A percentile compares a stretch with the other conserved stretches of the same genome.
Evolutionary conservation across 2,329 filamentous ascomycete genomes (phyloP).

Genomic region (Calonectria pauciramosa): DNA sequence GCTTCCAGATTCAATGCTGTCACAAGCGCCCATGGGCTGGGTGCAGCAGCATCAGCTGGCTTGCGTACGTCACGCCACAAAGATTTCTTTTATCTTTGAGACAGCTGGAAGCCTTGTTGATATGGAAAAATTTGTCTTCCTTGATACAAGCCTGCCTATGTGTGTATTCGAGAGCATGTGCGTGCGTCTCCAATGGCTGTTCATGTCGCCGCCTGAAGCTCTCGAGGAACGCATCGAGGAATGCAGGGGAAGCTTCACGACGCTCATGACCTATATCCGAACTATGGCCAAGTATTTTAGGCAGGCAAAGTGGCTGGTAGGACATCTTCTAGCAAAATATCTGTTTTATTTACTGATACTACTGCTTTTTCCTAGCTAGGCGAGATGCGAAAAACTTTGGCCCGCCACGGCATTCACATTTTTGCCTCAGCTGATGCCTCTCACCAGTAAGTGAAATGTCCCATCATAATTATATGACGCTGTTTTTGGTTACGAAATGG

Average conservation of each 20-base stretch:
- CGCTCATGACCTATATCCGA: conserved; percentile 5
- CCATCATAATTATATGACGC: not conserved
- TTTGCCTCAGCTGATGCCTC: not conserved
- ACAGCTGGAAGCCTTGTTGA: not conserved
- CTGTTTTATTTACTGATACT: not conserved
- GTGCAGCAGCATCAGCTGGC: conserved; percentile 10
- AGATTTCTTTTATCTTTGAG: conserved; percentile 10
- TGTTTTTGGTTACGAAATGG: too few species aligned
- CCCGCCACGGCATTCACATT: conserved; percentile 6
- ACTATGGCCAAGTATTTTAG: conserved; percentile 14
- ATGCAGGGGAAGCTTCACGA: conserved; percentile 4
- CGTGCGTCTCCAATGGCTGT: conserved; percentile 15
- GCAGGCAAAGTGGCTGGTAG: conserved; percentile 17
- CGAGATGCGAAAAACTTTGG: conserved; percentile 15
- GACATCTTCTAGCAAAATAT: not conserved
- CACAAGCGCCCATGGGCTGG: not conserved
- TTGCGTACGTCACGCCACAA: conserved; percentile 11
- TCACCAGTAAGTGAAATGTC: not conserved
- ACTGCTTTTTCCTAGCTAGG: not conserved
- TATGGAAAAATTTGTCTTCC: conserved; percentile 15
- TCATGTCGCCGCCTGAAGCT: not conserved
- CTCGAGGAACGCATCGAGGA: conserved; percentile 2
- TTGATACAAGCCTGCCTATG: conserved; percentile 17
- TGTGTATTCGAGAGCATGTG: conserved; percentile 16
- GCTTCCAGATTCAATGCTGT: not conserved